Evolutionary conservation across 2,329 filamentous ascomycete genomes (phyloP).

Genomic region (Xylaria sp.): DNA sequence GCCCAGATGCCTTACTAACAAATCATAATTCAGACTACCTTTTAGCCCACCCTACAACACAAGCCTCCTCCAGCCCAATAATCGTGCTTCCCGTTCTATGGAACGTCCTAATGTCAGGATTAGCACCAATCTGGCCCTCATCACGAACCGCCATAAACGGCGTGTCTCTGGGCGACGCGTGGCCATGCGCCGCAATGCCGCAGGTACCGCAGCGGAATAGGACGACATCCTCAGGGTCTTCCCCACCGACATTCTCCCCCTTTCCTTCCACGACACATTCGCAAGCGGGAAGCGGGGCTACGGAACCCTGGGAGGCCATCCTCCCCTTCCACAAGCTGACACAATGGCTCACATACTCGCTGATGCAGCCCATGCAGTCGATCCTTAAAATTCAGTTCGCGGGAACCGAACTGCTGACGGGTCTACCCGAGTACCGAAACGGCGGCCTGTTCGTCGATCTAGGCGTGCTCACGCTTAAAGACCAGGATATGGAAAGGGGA

Average conservation of each 20-base stretch:
- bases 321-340: constrained; percentile 94
- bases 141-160: constrained; percentile 89
- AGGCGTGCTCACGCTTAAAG: constrained; percentile 80
- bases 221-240: constrained; percentile 43
- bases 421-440: constrained; percentile 91
- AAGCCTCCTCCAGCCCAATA: constrained; percentile 87
- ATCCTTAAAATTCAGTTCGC: constrained; percentile 83
- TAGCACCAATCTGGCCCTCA: constrained; percentile 87
- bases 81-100: constrained; percentile 88
- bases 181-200: constrained; percentile 88
- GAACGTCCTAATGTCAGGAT: constrained; percentile 87
- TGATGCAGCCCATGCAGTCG: constrained; percentile 90
- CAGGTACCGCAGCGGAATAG: constrained; percentile 45
- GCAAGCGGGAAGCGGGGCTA: not conserved
- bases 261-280: constrained; percentile 51
- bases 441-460: constrained; percentile 88
- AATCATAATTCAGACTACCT: constrained; percentile 75
- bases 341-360: constrained; percentile 92
- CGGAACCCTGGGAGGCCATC: constrained; percentile 75
- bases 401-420: constrained; percentile 83
- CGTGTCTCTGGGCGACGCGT: constrained; percentile 89
- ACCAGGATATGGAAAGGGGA: constrained; percentile 74
- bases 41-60: constrained; percentile 89
- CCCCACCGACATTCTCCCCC: constrained; percentile 63
- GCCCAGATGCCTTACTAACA: constrained; percentile 24